phyloP scores from a whole-genome alignment of 768 basidiomycete genomes.

The Podaxis rugospora region DNA sequence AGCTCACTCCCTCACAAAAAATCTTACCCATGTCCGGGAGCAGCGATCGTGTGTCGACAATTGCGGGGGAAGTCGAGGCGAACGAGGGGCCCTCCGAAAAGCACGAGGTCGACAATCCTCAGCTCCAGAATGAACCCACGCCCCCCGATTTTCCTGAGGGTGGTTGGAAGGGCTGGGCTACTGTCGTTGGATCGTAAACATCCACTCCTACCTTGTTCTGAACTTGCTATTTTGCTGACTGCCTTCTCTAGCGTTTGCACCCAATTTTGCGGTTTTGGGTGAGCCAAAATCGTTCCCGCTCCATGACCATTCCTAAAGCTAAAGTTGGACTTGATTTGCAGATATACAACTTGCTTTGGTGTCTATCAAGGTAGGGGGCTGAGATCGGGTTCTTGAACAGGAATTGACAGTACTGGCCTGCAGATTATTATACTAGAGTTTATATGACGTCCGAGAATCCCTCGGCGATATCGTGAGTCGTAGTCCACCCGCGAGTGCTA shows the following conservation, averaged over 20 bases:
- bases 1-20: neutral
- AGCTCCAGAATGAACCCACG: neutral
- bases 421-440: constrained; percentile 23
- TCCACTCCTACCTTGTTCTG: neutral
- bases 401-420: neutral
- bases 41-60: neutral
- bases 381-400: neutral
- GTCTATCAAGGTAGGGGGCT: constrained; percentile 20
- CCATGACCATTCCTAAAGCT: neutral
- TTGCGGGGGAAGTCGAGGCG: no score
- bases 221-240: neutral
- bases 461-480: constrained; percentile 19
- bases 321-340: neutral
- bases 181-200: constrained; percentile 14
- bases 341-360: constrained; percentile 23
- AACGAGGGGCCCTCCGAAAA: neutral
- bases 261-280: constrained; percentile 22
- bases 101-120: neutral
- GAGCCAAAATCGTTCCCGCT: neutral
- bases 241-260: constrained; percentile 10
- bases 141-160: constrained; percentile 12
- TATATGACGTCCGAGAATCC: constrained; percentile 18
- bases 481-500: neutral
- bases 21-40: neutral
- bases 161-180: constrained; percentile 12